These are phyloP conservation scores for Phyllosticta citribraziliensis DNA, from an alignment of 2,329 filamentous ascomycete genomes.

Conservation along the genomic window DNA sequence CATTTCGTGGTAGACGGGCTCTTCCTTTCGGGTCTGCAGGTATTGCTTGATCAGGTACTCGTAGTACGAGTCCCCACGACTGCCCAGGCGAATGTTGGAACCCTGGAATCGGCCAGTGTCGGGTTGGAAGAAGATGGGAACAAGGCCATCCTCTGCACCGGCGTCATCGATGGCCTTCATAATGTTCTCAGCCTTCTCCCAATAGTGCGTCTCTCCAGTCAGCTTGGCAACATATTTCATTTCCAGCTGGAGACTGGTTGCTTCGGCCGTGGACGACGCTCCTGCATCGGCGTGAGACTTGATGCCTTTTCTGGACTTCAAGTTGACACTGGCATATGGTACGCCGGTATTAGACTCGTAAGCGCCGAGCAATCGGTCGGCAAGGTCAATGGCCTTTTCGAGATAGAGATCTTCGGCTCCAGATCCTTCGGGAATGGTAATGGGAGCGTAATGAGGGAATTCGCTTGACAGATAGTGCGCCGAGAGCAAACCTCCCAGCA, in stretches of 20 bases:
- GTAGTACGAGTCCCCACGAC: constrained; percentile 94
- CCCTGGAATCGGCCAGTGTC: constrained; percentile 70
- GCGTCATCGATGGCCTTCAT: constrained; percentile 87
- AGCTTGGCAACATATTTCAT: constrained; percentile 95
- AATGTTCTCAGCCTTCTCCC: constrained; percentile 83
- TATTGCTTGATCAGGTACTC: constrained; percentile 99
- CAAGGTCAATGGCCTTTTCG: constrained; percentile 89
- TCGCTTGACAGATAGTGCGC: constrained; percentile 89
- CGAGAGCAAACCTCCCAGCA: constrained; percentile 86
- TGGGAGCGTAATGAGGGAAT: constrained; percentile 69
- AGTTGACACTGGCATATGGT: constrained; percentile 82
- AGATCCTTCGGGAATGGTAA: constrained; percentile 58
- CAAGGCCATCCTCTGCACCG: constrained; percentile 65
- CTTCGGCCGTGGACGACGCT: constrained; percentile 88
- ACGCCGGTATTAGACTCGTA: constrained; percentile 83
- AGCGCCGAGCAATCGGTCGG: constrained; percentile 74
- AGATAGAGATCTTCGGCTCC: constrained; percentile 85
- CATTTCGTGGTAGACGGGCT: constrained; percentile 80
- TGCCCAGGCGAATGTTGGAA: constrained; percentile 81
- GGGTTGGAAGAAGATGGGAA: constrained; percentile 86
- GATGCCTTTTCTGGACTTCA: constrained; percentile 66
- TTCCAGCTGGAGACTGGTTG: constrained; percentile 84
- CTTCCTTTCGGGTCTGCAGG: constrained; percentile 79
- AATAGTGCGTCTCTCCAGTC: constrained; percentile 85
- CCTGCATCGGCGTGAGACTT: constrained; percentile 76